phyloP scores from a whole-genome alignment of 1,284 basidiomycete species.

The Trichosporon sp. region DNA sequence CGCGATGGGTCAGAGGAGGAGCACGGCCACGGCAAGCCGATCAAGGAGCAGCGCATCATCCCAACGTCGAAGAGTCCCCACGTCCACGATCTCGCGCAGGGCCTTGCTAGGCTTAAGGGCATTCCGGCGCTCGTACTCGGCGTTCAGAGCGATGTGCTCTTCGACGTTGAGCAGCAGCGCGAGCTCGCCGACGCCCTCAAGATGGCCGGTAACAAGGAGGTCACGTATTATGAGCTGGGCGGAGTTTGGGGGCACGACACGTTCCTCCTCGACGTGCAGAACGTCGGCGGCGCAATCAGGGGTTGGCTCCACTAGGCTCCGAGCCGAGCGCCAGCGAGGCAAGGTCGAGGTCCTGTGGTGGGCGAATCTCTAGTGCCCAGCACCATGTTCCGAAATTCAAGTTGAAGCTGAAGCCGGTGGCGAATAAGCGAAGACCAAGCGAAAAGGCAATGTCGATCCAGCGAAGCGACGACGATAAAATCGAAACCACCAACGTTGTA shows the following conservation, averaged over 20 bases:
- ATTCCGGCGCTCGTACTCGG: constrained; percentile 88
- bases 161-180: constrained; percentile 95
- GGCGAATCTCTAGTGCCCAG: too few species aligned
- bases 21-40: constrained; percentile 4
- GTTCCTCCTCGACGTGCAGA: constrained; percentile 81
- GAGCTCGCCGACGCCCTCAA: constrained; percentile 91
- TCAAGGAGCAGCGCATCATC: constrained; percentile 57
- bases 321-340: neutral
- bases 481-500: neutral
- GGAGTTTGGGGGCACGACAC: constrained; percentile 99
- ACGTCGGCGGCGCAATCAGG: constrained; percentile 75
- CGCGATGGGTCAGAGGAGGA: neutral
- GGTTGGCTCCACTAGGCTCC: constrained; percentile 61
- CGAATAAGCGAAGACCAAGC: too few species aligned
- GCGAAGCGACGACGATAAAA: neutral
- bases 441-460: neutral
- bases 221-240: constrained; percentile 96
- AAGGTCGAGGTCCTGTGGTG: neutral
- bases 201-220: constrained; percentile 80
- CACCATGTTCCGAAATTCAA: too few species aligned
- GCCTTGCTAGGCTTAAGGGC: constrained; percentile 72
- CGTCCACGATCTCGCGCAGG: constrained; percentile 78
- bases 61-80: constrained; percentile 66
- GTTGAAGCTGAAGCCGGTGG: neutral
- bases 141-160: constrained; percentile 94